A percentile compares a stretch with the other conserved stretches of the same genome.
Evolutionary conservation across 176 grass and related monocot species (phyloP).

Genomic region (Calamus simplicifolius): DNA sequence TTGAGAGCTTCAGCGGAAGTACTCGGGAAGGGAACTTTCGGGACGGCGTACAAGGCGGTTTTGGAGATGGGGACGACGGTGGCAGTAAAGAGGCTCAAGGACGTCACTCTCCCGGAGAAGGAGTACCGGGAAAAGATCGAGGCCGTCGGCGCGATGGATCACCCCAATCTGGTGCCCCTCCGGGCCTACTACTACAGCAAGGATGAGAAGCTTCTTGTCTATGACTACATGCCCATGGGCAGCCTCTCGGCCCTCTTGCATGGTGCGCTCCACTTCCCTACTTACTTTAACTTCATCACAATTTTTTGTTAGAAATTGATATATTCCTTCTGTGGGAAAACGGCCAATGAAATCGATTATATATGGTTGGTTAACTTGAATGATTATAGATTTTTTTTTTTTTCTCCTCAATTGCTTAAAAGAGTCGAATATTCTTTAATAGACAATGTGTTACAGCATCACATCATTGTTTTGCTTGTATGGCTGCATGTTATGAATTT

Average conservation of each 20-base stretch:
- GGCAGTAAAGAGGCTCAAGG: slow-evolving; percentile 93
- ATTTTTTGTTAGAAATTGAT: too few species aligned
- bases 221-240: slow-evolving; percentile 93
- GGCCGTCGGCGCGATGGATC: slow-evolving; percentile 62
- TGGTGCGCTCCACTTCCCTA: slow-evolving; percentile 29
- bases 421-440: too few species aligned
- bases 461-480: too few species aligned
- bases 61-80: slow-evolving; percentile 77
- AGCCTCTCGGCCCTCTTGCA: slow-evolving; percentile 96
- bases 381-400: too few species aligned
- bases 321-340: too few species aligned
- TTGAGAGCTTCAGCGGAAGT: slow-evolving; percentile 80
- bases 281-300: too few species aligned
- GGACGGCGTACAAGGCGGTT: slow-evolving; percentile 97
- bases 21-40: slow-evolving; percentile 92
- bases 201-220: slow-evolving; percentile 97
- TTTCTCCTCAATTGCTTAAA: too few species aligned
- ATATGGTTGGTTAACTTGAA: too few species aligned
- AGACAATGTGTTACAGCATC: too few species aligned
- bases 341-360: too few species aligned
- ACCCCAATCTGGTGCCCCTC: slow-evolving; percentile 87
- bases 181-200: slow-evolving; percentile 91
- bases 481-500: too few species aligned
- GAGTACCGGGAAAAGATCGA: slow-evolving; percentile 90
- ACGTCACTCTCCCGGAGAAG: slow-evolving; percentile 73